Percentiles rank a stretch among this genome's conserved stretches.
Conservation (phyloP, 306 rosid species). For the Cercis canadensis region DNA sequence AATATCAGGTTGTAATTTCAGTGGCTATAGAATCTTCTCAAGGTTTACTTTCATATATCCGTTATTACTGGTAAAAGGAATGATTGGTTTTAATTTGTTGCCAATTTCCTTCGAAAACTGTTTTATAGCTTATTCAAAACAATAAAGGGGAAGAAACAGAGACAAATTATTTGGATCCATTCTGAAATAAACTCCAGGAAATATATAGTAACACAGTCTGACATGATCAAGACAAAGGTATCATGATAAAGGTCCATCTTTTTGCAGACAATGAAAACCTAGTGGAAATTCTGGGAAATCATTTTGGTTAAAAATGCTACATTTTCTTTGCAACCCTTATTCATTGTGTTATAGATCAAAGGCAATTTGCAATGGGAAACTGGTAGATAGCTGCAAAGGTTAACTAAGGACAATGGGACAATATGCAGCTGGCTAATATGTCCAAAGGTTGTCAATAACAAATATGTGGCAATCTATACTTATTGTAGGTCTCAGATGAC, state of each 20-base stretch:
- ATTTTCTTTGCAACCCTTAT: neutral
- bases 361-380: neutral
- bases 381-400: neutral
- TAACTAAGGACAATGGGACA: neutral
- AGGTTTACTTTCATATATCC: neutral
- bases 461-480: neutral
- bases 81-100: neutral
- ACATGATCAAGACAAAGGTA: neutral
- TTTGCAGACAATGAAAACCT: neutral
- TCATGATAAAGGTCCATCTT: neutral
- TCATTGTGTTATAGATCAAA: neutral
- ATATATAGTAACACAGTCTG: neutral
- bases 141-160: neutral
- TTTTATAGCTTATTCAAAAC: neutral
- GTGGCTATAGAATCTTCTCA: neutral
- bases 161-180: neutral
- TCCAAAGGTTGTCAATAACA: neutral
- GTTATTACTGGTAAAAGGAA: constrained; percentile 14
- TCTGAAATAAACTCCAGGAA: neutral
- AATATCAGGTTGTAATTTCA: constrained; percentile 9
- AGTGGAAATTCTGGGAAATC: neutral
- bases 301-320: neutral
- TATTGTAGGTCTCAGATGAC: neutral
- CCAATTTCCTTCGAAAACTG: neutral
- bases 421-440: neutral